Conservation (phyloP, 352 stramenopile species). For the Phytophthora crassamura region DNA sequence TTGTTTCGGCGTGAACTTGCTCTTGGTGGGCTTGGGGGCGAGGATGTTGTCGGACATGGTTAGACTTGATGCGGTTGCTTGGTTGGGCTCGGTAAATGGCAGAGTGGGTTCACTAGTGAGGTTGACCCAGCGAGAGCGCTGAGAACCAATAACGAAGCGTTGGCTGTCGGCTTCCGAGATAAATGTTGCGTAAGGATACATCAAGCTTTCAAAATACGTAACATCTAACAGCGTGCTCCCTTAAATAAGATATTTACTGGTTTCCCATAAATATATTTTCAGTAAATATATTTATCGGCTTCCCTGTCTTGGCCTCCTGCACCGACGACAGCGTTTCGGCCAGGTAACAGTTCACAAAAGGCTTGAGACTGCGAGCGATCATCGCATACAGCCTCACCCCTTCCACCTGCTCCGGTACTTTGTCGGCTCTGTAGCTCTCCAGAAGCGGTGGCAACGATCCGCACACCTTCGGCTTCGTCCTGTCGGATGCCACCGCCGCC, state of each 20-base stretch:
- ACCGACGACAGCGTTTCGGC: constrained; percentile 91
- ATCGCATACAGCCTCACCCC: constrained; percentile 78
- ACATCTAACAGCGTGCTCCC: not conserved
- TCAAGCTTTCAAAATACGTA: constrained; percentile 5
- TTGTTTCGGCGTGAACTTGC: constrained; percentile 1
- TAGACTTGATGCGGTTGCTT: not conserved
- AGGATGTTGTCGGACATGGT: not conserved
- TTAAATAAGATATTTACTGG: constrained; percentile 3
- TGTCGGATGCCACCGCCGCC: constrained; percentile 6
- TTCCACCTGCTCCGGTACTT: constrained; percentile 68
- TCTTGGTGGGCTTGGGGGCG: not conserved
- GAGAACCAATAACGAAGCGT: not conserved
- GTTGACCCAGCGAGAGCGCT: not conserved
- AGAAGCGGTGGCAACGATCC: constrained; percentile 89
- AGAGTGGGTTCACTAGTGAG: not conserved
- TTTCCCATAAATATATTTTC: constrained; percentile 4
- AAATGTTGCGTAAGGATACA: not conserved
- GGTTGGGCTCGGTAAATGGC: not conserved
- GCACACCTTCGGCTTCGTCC: constrained; percentile 36
- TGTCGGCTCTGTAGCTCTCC: constrained; percentile 90
- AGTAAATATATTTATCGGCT: constrained; percentile 3
- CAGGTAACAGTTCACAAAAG: constrained; percentile 82
- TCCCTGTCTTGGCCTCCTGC: constrained; percentile 66
- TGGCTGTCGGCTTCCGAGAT: not conserved
- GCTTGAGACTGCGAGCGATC: constrained; percentile 66